Conservation (phyloP, 179 eudicot genomes). For the Beta macrorhiza region DNA sequence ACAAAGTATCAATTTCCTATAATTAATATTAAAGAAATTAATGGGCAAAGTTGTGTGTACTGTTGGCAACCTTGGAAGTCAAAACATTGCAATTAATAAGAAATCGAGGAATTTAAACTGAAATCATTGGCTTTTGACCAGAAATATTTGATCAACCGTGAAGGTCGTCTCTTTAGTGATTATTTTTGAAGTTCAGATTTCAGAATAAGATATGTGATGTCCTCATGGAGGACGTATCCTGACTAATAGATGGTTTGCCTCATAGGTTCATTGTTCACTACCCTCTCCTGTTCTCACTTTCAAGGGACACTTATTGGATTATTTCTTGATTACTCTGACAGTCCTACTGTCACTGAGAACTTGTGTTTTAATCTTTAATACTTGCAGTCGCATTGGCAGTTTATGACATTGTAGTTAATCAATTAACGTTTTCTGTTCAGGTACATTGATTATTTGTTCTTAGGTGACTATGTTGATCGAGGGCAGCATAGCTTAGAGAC, state of each 20-base stretch:
- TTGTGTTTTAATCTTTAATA: not conserved
- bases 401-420: constrained; percentile 13
- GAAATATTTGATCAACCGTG: not conserved
- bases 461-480: constrained; percentile 96
- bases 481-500: constrained; percentile 99
- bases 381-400: not conserved
- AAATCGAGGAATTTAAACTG: not conserved
- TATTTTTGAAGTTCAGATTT: not conserved
- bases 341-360: not conserved
- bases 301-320: too few species aligned
- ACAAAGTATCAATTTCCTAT: not conserved
- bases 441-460: constrained; percentile 88
- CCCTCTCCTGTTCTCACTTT: too few species aligned
- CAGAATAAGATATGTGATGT: not conserved
- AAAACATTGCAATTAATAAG: too few species aligned
- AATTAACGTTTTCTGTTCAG: constrained; percentile 40
- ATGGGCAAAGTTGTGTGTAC: too few species aligned
- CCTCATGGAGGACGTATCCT: not conserved
- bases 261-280: not conserved
- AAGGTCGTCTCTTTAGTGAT: not conserved
- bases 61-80: too few species aligned
- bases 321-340: not conserved
- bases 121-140: not conserved
- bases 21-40: too few species aligned
- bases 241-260: not conserved